Evolutionary conservation across 768 basidiomycete genomes (phyloP), one percentile per base, ranked within the genome.

Genomic region (Boletus sp.): DNA sequence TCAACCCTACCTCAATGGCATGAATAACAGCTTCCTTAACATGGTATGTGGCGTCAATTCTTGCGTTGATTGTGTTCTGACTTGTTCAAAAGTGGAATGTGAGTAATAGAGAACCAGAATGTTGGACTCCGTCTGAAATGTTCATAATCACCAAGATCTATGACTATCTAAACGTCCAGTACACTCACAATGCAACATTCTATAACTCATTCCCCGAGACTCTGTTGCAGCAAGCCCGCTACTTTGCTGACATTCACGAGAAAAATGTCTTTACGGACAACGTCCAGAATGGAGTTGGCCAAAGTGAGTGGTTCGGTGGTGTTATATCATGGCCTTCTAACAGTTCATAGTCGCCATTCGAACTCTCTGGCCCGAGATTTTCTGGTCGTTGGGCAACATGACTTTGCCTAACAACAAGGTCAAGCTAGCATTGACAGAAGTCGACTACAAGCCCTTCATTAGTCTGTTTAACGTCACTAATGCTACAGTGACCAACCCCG

Each of bases 391-490:
- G 57, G 83, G 89, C 63, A 85, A 84, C 66, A 87, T 95, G 75
- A 83, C 87, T 15, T 83, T 83, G 74, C 79, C 85, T 59, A 80
- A 78, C 59, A 87, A 90, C 73, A 86, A 86, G 33, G 81, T 94
- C 54, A 87, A 90, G 68, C 77, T 94, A 69, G 80, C 86, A 66
- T 73, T 92, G 63, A 80, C 89, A 58, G 83, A 87, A 73, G 83
- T 87, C 7, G 89, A 90, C 59, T 94, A 94, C 77, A 92, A 94
- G 73, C 86, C 92, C 11, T 91, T 94, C 79, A 86, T 94, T 66
- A 90, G 89, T 35, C 74, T 94, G 69, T 89, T 95, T 80, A 83
- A 84, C 60, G 83, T 89, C 69, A 86, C 89, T 17, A 89, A 88
- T 51, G 77, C 86, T 55, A 71, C 77, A 39, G 71, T 80, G 53